Evolutionary conservation across 192 early-diverging fungal species (phyloP).

Genomic region (Thoreauomyces humboldtii): DNA sequence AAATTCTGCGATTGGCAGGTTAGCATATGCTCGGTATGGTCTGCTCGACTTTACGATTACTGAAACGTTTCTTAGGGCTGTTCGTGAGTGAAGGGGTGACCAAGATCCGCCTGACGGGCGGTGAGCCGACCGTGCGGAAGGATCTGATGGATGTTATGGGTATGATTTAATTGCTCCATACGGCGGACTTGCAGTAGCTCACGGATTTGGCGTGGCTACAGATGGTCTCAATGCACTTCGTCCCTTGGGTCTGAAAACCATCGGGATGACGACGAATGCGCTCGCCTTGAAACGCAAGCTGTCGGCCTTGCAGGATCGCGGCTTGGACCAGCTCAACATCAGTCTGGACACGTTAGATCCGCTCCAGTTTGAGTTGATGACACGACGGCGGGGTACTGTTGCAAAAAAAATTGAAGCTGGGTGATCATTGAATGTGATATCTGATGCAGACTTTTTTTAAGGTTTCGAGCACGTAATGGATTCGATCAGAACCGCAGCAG

Average conservation of each 20-base stretch:
- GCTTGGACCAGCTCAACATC: conserved; percentile 86
- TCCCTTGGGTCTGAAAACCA: conserved; percentile 67
- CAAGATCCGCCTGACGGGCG: conserved; percentile 95
- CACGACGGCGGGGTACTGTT: conserved; percentile 76
- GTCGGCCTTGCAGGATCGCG: conserved; percentile 60
- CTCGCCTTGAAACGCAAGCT: conserved; percentile 87
- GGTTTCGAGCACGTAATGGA: conserved; percentile 76
- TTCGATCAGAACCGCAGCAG: conserved; percentile 67
- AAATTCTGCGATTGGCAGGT: conserved; percentile 79
- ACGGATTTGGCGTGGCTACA: conserved; percentile 11
- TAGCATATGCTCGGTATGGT: too few species aligned
- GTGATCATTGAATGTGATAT: too few species aligned
- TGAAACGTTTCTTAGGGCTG: too few species aligned
- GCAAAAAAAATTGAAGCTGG: too few species aligned
- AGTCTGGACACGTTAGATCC: conserved; percentile 89
- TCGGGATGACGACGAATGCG: conserved; percentile 95
- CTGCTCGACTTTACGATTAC: too few species aligned
- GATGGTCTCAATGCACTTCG: conserved; percentile 71
- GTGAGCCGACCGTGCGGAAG: conserved; percentile 91
- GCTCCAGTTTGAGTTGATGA: conserved; percentile 85
- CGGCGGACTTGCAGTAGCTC: background rate
- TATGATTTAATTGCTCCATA: conserved; percentile 26
- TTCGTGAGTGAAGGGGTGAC: conserved; percentile 88
- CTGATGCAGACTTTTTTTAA: too few species aligned
- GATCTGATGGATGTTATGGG: conserved; percentile 86